phyloP scores from a whole-genome alignment of 75 land plant species.

The Pseudotsuga menziesii region DNA sequence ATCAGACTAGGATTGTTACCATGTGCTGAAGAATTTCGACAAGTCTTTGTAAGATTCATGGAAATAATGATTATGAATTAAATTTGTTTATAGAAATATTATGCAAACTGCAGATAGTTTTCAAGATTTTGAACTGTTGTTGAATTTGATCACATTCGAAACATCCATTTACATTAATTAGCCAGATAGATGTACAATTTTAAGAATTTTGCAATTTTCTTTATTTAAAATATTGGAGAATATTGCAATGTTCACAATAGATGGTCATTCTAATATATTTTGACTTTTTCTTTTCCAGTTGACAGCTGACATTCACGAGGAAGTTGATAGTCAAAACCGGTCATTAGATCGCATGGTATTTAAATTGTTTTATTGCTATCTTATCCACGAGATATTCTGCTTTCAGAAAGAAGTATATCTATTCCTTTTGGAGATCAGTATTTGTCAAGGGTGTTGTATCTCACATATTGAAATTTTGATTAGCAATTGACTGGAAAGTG shows the following conservation, averaged over 20 bases:
- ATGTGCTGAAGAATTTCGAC: too few species aligned
- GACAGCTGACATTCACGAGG: slow-evolving; percentile 91
- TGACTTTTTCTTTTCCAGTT: slow-evolving; percentile 40
- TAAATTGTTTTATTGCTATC: neutral
- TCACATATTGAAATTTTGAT: neutral
- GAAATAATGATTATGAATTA: neutral
- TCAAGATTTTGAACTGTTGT: neutral
- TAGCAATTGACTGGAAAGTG: neutral
- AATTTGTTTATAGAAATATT: neutral
- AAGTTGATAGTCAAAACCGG: slow-evolving; percentile 79
- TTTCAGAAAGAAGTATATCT: neutral
- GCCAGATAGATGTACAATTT: neutral
- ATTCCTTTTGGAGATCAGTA: neutral
- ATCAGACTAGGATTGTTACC: too few species aligned
- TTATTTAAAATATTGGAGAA: neutral
- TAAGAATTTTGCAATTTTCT: neutral
- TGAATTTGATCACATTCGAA: neutral
- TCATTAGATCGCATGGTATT: slow-evolving; percentile 86
- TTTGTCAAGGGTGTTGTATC: neutral
- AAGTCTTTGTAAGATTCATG: neutral
- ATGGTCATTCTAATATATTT: neutral
- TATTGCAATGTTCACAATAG: slow-evolving; percentile 1
- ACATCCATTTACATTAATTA: neutral
- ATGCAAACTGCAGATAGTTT: neutral
- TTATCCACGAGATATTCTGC: neutral